Conservation (phyloP, 2,329 filamentous ascomycete genomes). For the Fusarium abutilonis region DNA sequence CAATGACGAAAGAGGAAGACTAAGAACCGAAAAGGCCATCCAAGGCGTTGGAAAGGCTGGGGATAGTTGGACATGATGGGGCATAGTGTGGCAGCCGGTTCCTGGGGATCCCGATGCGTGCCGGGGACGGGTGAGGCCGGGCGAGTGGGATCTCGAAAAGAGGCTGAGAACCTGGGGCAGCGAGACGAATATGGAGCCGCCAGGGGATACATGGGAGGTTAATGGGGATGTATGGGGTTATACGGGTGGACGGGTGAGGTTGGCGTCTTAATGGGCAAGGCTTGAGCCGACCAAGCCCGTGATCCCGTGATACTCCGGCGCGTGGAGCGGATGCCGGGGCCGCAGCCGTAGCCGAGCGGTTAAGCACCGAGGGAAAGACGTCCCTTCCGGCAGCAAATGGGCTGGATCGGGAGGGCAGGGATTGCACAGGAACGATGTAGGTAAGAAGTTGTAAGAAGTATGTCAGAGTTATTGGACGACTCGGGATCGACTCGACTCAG, state of each 20-base stretch:
- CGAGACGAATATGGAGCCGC: slow-evolving; percentile 34
- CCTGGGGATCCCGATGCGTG: slow-evolving; percentile 46
- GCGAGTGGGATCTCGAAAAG: slow-evolving; percentile 39
- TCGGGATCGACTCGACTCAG: slow-evolving; percentile 20
- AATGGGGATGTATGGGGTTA: slow-evolving; percentile 36
- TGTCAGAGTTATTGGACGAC: slow-evolving; percentile 25
- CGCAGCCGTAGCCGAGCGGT: slow-evolving; percentile 44
- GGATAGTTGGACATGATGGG: slow-evolving; percentile 25
- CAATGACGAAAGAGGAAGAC: slow-evolving; percentile 35
- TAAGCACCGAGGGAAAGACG: slow-evolving; percentile 25
- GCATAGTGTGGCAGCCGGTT: slow-evolving; percentile 34
- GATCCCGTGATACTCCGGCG: slow-evolving; percentile 47
- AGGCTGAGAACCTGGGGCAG: slow-evolving; percentile 44
- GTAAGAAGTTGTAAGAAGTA: slow-evolving; percentile 16
- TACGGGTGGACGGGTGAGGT: slow-evolving; percentile 27
- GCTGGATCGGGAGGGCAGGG: slow-evolving; percentile 43
- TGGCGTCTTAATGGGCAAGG: slow-evolving; percentile 34
- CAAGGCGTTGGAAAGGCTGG: slow-evolving; percentile 12
- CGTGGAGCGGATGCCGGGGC: slow-evolving; percentile 41
- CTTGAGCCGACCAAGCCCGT: slow-evolving; percentile 44
- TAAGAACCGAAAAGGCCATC: slow-evolving; percentile 25
- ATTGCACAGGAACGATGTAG: slow-evolving; percentile 29
- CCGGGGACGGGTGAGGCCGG: slow-evolving; percentile 43
- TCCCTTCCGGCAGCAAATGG: slow-evolving; percentile 36
- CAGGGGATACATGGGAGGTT: slow-evolving; percentile 6